These are phyloP conservation scores for Candida adriatica DNA, from an alignment of 805 yeast genomes.

Conservation along the genomic window DNA sequence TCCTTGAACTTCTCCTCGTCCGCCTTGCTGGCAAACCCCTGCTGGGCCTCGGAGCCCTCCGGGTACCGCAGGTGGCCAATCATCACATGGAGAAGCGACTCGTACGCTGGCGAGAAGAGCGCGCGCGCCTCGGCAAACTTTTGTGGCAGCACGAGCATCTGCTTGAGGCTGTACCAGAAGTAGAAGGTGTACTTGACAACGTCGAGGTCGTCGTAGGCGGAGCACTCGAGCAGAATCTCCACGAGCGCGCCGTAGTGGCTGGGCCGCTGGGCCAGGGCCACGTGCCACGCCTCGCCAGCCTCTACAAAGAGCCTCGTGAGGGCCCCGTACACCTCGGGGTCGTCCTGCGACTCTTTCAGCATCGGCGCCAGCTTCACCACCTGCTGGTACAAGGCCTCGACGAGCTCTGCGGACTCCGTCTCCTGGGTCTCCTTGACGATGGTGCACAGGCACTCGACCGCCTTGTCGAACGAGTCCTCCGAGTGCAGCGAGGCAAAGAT, in stretches of 20 bases:
- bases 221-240: conserved; percentile 60
- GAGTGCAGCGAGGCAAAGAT: conserved; percentile 54
- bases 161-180: conserved; percentile 84
- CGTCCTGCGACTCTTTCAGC: conserved; percentile 35
- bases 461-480: conserved; percentile 71
- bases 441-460: conserved; percentile 81
- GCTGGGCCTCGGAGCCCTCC: conserved; percentile 30
- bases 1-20: conserved; percentile 90
- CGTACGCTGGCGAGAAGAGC: conserved; percentile 47
- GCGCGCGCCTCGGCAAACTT: conserved; percentile 47
- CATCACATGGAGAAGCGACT: conserved; percentile 52
- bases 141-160: conserved; percentile 50
- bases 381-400: conserved; percentile 62
- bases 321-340: conserved; percentile 53
- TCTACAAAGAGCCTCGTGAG: conserved; percentile 76
- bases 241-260: conserved; percentile 65
- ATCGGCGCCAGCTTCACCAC: conserved; percentile 54
- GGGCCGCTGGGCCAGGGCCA: conserved; percentile 69
- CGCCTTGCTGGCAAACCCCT: conserved; percentile 64
- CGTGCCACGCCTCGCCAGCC: conserved; percentile 96
- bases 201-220: conserved; percentile 78
- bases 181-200: conserved; percentile 85
- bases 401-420: conserved; percentile 51
- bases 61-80: conserved; percentile 75
- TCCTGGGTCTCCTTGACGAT: conserved; percentile 80